Evolutionary conservation across 495 filamentous ascomycete genomes (phyloP), one percentile per base, ranked within the genome.

Genomic region (Penicillium silybi): DNA sequence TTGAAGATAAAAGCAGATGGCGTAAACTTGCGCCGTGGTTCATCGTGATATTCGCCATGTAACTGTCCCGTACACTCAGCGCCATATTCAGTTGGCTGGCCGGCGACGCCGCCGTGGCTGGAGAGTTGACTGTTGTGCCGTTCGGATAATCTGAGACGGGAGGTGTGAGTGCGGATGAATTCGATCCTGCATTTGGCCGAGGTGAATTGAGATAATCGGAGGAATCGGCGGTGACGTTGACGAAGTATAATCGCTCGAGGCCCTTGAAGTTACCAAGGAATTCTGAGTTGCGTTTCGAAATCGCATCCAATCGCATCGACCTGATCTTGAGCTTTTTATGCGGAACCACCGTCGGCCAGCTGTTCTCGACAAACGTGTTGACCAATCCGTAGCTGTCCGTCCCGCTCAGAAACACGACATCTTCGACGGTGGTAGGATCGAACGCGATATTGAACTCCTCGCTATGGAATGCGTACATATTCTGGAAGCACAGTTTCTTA

Each of bases 1-100:
- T 72, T 8, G 81, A 74, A n/a, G 72, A 71, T 4, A 86, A 73
- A 3, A 84, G 67, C 7, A 86, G 77, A 45, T 82, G 78, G 26
- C 71, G 73, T 18, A 86, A 60, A 5, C 71, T 77, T n/a, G 64
- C 48, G 38, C 76, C 77, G 46, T 84, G 80, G 51, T 76, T 69
- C 20, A 62, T 54, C 18, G 72, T 66, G 44, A 79, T 69, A 29
- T 66, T 63, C 43, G 74, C 67, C 11, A 80, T 55, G 54, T 73
- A 76, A 26, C 61, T 67, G 27, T 78, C 71, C 11, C 76, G 62
- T n/a, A 80, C 56, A 39, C 56, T 58, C n/a, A 64, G 22, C 4
- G 57, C 57, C 10, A 61, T 16, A 46, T 47, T 62, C 6, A 61
- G 39, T 6, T 68, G 57, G 29, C 52, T 67, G 26, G 61, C 48